A percentile compares a stretch with the other conserved stretches of the same genome.
These are phyloP conservation scores for Jacaranda copaia DNA, from an alignment of 257 asterid genomes.

Conservation along the genomic window DNA sequence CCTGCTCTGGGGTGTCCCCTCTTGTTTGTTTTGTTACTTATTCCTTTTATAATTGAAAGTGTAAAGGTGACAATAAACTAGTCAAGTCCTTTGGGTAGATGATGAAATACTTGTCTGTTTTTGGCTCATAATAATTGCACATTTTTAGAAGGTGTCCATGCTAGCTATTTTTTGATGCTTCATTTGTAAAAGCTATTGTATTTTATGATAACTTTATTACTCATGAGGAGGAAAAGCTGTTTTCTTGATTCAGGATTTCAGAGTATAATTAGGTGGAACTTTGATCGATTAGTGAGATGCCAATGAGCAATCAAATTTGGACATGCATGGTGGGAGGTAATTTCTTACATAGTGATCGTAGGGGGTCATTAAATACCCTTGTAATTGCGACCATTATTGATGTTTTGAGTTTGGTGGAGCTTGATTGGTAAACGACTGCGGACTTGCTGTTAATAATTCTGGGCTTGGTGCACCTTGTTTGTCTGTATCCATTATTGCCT, in stretches of 20 bases:
- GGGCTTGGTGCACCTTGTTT: too few species aligned
- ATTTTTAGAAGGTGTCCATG: slow-evolving; percentile 13
- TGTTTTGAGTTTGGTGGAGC: too few species aligned
- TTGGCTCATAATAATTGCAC: slow-evolving; percentile 27
- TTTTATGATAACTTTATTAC: slow-evolving; percentile 9
- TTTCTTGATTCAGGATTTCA: slow-evolving; percentile 24
- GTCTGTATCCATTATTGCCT: too few species aligned
- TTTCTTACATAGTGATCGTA: too few species aligned
- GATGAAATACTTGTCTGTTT: slow-evolving; percentile 20
- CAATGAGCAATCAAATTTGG: too few species aligned
- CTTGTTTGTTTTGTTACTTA: slow-evolving; percentile 56
- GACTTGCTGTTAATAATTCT: too few species aligned
- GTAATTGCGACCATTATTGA: too few species aligned
- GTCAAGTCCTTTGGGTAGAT: slow-evolving; percentile 32
- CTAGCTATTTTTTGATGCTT: slow-evolving; percentile 44
- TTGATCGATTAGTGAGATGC: too few species aligned
- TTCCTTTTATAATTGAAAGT: slow-evolving; percentile 52
- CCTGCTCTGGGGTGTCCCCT: slow-evolving; percentile 39
- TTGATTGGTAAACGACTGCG: too few species aligned
- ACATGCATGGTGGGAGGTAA: too few species aligned
- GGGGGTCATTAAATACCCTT: too few species aligned
- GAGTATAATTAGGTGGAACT: neutral
- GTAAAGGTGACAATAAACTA: slow-evolving; percentile 43
- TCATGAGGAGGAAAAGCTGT: slow-evolving; percentile 13
- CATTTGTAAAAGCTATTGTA: slow-evolving; percentile 38